Evolutionary conservation across 2,329 filamentous ascomycete genomes (phyloP).

Genomic region (Penicillium sp.): DNA sequence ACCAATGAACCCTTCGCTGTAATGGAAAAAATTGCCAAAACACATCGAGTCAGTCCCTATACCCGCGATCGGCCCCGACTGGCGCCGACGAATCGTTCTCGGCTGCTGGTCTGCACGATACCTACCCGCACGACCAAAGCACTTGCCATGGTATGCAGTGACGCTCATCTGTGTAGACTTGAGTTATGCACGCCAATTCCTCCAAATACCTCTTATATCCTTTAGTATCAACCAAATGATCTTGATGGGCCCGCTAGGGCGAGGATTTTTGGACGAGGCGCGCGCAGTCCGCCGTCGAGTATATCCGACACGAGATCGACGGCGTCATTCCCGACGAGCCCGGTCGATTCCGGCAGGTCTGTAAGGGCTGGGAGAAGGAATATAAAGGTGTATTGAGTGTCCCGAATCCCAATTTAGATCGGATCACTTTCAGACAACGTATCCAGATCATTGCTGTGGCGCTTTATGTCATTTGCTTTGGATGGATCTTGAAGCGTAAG

Average conservation of each 20-base stretch:
- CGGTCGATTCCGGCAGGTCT: constrained; percentile 10
- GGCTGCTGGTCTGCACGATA: constrained; percentile 80
- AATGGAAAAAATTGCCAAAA: constrained; percentile 65
- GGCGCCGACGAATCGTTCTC: constrained; percentile 71
- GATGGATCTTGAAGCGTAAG: constrained; percentile 16
- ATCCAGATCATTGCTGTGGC: constrained; percentile 7
- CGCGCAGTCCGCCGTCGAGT: constrained; percentile 58
- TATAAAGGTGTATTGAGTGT: neutral
- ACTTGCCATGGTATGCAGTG: constrained; percentile 46
- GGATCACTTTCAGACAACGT: constrained; percentile 14
- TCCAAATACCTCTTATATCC: constrained; percentile 60
- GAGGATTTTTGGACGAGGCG: constrained; percentile 63
- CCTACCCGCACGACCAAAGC: constrained; percentile 60
- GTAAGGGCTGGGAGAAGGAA: constrained; percentile 18
- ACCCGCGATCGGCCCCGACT: no score
- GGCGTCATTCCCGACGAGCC: constrained; percentile 87
- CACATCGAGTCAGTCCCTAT: constrained; percentile 55
- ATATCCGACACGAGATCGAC: constrained; percentile 62
- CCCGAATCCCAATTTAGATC: constrained; percentile 4
- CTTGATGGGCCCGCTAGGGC: constrained; percentile 67
- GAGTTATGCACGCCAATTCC: constrained; percentile 67
- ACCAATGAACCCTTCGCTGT: constrained; percentile 58
- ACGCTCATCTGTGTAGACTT: constrained; percentile 45
- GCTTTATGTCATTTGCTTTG: constrained; percentile 16
- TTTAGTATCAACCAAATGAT: constrained; percentile 74